phyloP scores from a whole-genome alignment of 352 stramenopile species.

The Phytopythium mirpurense region DNA sequence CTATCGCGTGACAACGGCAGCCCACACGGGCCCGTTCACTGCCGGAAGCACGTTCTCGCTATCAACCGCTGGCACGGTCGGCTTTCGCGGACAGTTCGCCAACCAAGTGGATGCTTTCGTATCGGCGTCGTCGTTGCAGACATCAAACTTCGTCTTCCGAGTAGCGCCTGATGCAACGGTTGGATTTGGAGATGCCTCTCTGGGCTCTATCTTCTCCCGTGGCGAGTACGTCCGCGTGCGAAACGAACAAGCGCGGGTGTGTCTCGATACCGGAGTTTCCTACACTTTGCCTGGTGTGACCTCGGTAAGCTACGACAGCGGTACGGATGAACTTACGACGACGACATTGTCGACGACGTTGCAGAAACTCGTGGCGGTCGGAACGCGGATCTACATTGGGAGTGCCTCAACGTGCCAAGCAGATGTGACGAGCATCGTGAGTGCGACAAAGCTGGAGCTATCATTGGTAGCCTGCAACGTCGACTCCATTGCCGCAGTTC shows the following conservation, averaged over 20 bases:
- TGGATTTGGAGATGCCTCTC: conserved; percentile 30
- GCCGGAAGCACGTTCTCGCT: conserved; percentile 62
- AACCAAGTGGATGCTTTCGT: conserved; percentile 44
- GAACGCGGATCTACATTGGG: conserved; percentile 21
- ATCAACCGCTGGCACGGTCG: conserved; percentile 31
- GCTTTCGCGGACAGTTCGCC: conserved; percentile 45
- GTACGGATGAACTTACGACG: conserved; percentile 31
- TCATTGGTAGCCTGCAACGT: conserved; percentile 10
- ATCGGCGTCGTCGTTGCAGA: conserved; percentile 22
- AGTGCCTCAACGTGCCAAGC: conserved; percentile 16
- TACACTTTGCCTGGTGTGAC: conserved; percentile 41
- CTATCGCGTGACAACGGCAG: conserved; percentile 62
- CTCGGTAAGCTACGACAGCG: conserved; percentile 21
- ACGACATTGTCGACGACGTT: conserved; percentile 23
- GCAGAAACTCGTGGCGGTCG: conserved; percentile 15
- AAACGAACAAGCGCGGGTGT: conserved; percentile 55
- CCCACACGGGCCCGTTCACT: conserved; percentile 61
- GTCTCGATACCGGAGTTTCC: conserved; percentile 48
- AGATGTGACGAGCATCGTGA: conserved; percentile 9
- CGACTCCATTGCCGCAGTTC: conserved; percentile 11
- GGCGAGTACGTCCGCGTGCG: conserved; percentile 59
- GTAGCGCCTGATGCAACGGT: conserved; percentile 24
- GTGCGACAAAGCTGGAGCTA: conserved; percentile 23
- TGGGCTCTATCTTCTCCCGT: conserved; percentile 39
- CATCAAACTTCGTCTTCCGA: conserved; percentile 45